A percentile compares a stretch with the other conserved stretches of the same genome.
phyloP scores from a whole-genome alignment of 257 asterid species.

The Lycium ferocissimum region DNA sequence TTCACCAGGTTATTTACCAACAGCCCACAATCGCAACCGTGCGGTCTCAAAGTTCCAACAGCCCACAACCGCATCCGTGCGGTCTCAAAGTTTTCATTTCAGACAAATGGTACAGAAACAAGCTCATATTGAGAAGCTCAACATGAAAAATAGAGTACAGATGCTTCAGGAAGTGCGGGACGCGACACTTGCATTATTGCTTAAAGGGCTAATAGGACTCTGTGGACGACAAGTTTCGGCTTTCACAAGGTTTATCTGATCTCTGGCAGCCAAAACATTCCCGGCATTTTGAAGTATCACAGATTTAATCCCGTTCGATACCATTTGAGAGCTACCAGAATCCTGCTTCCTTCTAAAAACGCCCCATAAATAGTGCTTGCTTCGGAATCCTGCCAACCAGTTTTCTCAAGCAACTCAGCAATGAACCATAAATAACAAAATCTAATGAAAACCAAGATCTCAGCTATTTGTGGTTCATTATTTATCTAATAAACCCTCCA shows the following conservation, averaged over 20 bases:
- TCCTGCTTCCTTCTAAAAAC: conserved; percentile 61
- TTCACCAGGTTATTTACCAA: neutral
- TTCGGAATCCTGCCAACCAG: conserved; percentile 60
- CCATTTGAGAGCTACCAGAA: neutral
- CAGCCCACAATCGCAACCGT: too few relatives aligned
- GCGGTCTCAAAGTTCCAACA: neutral
- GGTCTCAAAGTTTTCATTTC: neutral
- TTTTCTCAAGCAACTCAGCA: conserved; percentile 18
- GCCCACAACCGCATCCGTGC: neutral
- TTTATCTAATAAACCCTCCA: neutral
- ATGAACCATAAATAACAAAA: neutral
- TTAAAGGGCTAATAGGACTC: conserved; percentile 22
- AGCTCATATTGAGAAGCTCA: neutral
- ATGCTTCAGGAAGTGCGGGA: conserved; percentile 20
- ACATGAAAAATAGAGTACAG: neutral
- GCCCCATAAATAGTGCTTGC: conserved; percentile 80
- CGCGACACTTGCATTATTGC: conserved; percentile 6
- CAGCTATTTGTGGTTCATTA: neutral
- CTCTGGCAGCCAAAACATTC: neutral
- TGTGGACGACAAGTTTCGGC: neutral
- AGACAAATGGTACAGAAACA: neutral
- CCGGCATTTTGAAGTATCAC: neutral
- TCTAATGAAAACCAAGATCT: neutral
- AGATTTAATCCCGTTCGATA: neutral
- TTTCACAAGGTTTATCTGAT: conserved; percentile 6